These are phyloP conservation scores for Dendrobium huoshanense DNA, from an alignment of 106 monocot species.

Conservation along the genomic window DNA sequence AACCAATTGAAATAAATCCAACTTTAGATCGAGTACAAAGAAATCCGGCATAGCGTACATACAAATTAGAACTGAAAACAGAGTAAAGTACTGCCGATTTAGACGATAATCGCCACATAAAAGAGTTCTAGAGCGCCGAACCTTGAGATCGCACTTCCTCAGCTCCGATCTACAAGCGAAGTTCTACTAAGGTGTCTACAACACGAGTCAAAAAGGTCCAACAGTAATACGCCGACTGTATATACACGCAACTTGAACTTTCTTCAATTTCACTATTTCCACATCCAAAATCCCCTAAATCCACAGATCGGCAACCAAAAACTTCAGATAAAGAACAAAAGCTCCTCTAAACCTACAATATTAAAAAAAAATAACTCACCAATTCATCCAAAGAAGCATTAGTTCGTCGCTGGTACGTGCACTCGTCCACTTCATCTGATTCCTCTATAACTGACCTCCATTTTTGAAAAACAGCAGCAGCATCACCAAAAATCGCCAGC, in stretches of 20 bases:
- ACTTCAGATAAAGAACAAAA: background rate
- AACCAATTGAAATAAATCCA: background rate
- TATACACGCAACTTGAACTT: background rate
- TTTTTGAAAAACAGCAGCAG: background rate
- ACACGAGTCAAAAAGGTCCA: background rate
- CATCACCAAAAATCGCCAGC: constrained; percentile 7
- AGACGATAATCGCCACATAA: background rate
- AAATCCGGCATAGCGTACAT: background rate
- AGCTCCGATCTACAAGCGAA: background rate
- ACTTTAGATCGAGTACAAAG: background rate
- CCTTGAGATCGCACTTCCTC: background rate
- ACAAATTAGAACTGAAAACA: background rate
- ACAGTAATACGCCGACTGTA: background rate
- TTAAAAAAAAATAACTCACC: constrained; percentile 10
- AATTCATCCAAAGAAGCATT: constrained; percentile 8
- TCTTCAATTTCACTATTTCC: background rate
- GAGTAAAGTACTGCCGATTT: background rate
- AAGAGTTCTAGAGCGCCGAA: background rate
- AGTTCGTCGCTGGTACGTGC: background rate
- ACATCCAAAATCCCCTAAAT: background rate
- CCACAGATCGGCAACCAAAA: constrained; percentile 9
- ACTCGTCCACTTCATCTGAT: background rate
- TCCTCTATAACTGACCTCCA: background rate
- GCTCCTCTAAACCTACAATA: background rate
- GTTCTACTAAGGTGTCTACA: background rate